Evolutionary conservation across 257 asterid species (phyloP).

Genomic region (Catharanthus roseus): DNA sequence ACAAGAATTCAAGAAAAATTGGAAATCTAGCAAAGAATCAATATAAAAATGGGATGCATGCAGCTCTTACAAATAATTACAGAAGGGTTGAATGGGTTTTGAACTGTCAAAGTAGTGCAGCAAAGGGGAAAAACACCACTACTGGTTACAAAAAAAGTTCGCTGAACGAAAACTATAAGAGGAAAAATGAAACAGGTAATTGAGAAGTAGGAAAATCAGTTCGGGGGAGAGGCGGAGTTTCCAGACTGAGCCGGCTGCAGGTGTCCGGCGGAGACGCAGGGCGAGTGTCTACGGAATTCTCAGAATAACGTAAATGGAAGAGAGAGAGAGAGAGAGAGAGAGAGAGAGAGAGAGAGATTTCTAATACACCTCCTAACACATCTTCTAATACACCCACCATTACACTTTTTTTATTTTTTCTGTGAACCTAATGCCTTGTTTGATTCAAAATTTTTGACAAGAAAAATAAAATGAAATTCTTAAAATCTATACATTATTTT

Average conservation of each 20-base stretch:
- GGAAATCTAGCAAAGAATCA: not conserved
- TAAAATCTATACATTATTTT: too few relatives aligned
- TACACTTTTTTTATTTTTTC: too few relatives aligned
- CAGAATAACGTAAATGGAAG: too few relatives aligned
- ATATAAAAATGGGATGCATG: not conserved
- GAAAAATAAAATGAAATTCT: too few relatives aligned
- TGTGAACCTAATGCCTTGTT: too few relatives aligned
- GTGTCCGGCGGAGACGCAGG: constrained; percentile 1
- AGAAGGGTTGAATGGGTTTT: not conserved
- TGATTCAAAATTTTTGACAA: too few relatives aligned
- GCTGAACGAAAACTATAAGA: not conserved
- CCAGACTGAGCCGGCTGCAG: not conserved
- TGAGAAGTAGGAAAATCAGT: not conserved
- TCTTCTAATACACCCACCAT: too few relatives aligned
- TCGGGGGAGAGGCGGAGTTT: not conserved
- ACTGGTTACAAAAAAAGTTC: not conserved
- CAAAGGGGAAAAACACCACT: not conserved
- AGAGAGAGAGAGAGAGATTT: too few relatives aligned
- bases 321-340: too few relatives aligned
- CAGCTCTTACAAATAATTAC: not conserved
- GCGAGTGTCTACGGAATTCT: not conserved
- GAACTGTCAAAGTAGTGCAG: not conserved
- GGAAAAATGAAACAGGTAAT: not conserved
- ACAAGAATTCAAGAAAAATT: not conserved
- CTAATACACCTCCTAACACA: too few relatives aligned